Percentiles rank a stretch among this genome's conserved stretches.
Conservation (phyloP, 2,329 filamentous ascomycete species). For the Thelonectria blattea region DNA sequence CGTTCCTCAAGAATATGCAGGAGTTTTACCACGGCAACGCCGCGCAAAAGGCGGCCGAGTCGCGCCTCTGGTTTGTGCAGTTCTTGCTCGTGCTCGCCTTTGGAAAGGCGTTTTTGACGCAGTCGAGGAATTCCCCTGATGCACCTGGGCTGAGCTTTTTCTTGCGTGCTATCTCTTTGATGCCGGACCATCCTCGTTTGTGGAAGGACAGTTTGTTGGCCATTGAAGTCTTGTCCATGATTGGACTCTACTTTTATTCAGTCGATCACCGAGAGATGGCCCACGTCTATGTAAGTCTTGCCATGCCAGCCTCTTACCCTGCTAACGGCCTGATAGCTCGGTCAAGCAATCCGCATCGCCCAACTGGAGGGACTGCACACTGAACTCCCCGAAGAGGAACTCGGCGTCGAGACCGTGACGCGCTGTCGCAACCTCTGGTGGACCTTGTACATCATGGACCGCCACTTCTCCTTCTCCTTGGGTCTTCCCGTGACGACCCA, state of each 20-base stretch:
- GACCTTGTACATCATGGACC: conserved; percentile 49
- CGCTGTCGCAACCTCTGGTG: conserved; percentile 49
- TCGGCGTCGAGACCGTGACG: conserved; percentile 40
- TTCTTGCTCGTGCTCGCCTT: conserved; percentile 56
- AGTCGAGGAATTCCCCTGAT: conserved; percentile 37
- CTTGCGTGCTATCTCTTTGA: conserved; percentile 43
- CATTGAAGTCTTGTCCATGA: conserved; percentile 45
- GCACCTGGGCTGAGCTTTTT: conserved; percentile 43
- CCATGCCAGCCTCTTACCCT: accelerated
- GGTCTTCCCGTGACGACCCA: conserved; percentile 46
- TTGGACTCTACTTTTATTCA: conserved; percentile 46
- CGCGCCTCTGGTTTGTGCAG: conserved; percentile 55
- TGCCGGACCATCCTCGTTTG: conserved; percentile 43
- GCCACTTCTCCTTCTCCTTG: conserved; percentile 47
- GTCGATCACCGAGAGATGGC: conserved; percentile 46
- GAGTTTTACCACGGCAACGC: conserved; percentile 33
- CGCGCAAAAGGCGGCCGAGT: conserved; percentile 26
- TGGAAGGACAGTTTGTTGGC: conserved; percentile 47
- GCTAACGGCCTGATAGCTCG: conserved; percentile 38
- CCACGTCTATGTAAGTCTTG: conserved; percentile 35
- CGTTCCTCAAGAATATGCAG: conserved; percentile 38
- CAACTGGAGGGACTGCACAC: conserved; percentile 50
- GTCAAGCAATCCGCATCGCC: conserved; percentile 48
- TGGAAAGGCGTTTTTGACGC: conserved; percentile 37
- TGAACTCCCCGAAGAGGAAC: conserved; percentile 45